Evolutionary conservation across 257 asterid genomes (phyloP).

Genomic region (Lithospermum erythrorhizon): DNA sequence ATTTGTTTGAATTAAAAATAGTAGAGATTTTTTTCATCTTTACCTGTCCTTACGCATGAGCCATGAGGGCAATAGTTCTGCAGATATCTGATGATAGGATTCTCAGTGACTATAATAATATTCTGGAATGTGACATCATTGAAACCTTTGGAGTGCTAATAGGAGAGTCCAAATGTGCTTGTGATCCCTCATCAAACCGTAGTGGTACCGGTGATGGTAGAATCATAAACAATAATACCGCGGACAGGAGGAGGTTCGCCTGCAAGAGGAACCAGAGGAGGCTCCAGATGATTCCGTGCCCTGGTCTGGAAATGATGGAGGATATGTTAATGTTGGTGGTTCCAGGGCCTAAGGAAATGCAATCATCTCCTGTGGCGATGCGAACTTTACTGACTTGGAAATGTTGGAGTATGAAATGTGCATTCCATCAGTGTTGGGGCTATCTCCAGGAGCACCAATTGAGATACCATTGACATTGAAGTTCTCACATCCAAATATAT

Average conservation of each 20-base stretch:
- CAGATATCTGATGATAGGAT: conserved; percentile 17
- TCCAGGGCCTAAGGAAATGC: conserved; percentile 14
- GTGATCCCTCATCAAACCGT: conserved; percentile 17
- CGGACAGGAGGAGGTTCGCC: conserved; percentile 8
- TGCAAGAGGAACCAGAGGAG: conserved; percentile 2
- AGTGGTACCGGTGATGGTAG: conserved; percentile 2
- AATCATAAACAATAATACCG: conserved; percentile 4
- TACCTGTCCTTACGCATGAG: conserved; percentile 8
- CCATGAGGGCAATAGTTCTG: conserved; percentile 14
- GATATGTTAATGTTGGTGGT: conserved; percentile 8
- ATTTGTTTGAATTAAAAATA: not conserved
- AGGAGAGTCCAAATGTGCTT: conserved; percentile 21
- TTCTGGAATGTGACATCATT: conserved; percentile 9
- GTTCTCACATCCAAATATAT: not conserved
- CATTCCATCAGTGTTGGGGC: conserved; percentile 18
- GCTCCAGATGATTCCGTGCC: conserved; percentile 24
- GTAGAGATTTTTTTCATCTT: not conserved
- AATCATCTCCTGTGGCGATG: conserved; percentile 19
- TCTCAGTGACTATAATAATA: conserved; percentile 1
- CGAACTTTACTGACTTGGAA: not conserved
- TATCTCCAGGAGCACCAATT: conserved; percentile 9
- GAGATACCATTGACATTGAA: conserved; percentile 1
- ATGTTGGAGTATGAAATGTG: conserved; percentile 10
- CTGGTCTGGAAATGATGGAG: conserved; percentile 12
- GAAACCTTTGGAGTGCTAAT: conserved; percentile 4